Base-by-base conservation (phyloP, 805 yeast species). In the Cyberlindnera nakhonratchasimensis region DNA sequence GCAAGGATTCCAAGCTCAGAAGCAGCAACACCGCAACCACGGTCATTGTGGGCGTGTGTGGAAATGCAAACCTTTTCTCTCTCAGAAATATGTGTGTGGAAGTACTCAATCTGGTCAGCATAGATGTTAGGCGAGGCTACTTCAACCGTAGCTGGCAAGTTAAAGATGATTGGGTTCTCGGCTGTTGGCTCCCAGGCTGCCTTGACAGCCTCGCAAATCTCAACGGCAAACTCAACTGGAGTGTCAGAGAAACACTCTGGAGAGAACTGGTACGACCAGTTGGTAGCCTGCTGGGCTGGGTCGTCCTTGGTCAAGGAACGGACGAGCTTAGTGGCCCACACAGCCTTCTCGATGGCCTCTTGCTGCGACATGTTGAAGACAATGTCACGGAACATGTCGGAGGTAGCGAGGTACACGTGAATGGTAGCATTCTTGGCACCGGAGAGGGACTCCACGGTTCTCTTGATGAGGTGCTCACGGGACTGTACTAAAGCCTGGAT, bases 21-120 rank as follows among this genome's bases (percentile, higher is more conserved):
- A 20, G 91, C 91, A 34, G 91, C 91, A 42, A 83, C 89, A 58
- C 87, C 89, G 61, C 87, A 82, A 17, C 91, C 91, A 64, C 91
- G 74, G 61, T 83, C 91, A 56, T 83, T 83, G 64, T 83, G 91
- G 48, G 85, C 76, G 58, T 83, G 91, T 13, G 82, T 73, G 18
- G 89, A 82, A 45, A 83, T 76, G 47, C 80, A 67, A 31, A 82
- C 77, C 54, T 80, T 82, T 57, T 82, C 88, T 62, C 90, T 75
- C 58, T 83, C 86, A 39, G 78, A 60, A 41, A 83, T 82, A 57
- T 82, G 73, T 39, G 71, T 77, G 49, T 80, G 73, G 63, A 83
- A 83, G 56, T 81, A 83, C 63, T 83, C 91, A 51, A 83, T 77
- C 66, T 83, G 89, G 64, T 83, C 91, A 40, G 91, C 91, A 54